phyloP scores from a whole-genome alignment of 2,329 filamentous ascomycete species.

The Teratosphaeria pseudoeucalypti region DNA sequence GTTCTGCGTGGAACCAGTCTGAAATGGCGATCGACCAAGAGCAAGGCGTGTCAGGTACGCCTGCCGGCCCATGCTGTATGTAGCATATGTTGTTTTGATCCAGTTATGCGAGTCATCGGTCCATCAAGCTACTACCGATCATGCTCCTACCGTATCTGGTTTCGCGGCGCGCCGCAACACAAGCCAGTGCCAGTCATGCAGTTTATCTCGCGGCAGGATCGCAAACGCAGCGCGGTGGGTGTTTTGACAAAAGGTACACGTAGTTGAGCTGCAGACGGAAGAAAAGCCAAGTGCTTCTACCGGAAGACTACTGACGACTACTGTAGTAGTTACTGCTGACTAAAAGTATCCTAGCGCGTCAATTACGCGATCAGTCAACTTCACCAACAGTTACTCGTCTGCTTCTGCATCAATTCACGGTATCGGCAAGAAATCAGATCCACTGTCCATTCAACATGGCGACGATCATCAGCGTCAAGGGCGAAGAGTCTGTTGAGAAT shows the following conservation, averaged over 20 bases:
- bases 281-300: no score
- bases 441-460: conserved; percentile 8
- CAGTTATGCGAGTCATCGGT: not conserved
- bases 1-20: conserved; percentile 27
- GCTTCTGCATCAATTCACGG: not conserved
- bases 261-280: no score
- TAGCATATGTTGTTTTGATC: not conserved
- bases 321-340: not conserved
- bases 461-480: conserved; percentile 5
- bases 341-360: not conserved
- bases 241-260: no score
- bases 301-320: no score
- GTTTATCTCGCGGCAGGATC: not conserved
- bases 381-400: not conserved
- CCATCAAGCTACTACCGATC: not conserved
- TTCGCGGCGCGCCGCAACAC: no score
- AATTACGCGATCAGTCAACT: not conserved
- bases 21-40: conserved; percentile 32
- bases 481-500: not conserved
- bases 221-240: not conserved
- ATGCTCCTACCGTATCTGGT: no score
- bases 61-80: conserved; percentile 19
- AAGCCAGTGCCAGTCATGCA: no score
- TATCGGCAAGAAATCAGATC: not conserved
- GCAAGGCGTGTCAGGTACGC: conserved; percentile 23